phyloP scores from a whole-genome alignment of 257 asterid species.

The Solanum chmielewskii region DNA sequence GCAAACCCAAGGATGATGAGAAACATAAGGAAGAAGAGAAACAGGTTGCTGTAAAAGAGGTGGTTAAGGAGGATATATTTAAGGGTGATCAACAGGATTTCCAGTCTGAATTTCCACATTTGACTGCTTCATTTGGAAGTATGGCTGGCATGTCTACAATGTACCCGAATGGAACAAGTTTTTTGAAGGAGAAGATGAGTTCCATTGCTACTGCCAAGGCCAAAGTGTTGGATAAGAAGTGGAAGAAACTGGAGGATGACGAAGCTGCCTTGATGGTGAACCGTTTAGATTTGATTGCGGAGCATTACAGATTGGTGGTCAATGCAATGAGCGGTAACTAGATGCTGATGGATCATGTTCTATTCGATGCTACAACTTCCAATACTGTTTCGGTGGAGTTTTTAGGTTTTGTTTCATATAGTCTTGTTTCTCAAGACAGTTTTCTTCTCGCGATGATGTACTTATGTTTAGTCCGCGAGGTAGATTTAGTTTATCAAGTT shows the following conservation, averaged over 20 bases:
- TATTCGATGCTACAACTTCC: neutral
- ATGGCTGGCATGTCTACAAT: neutral
- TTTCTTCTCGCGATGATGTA: neutral
- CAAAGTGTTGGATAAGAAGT: neutral
- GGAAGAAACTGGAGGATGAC: neutral
- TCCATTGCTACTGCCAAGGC: neutral
- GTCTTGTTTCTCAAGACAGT: neutral
- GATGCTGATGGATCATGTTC: neutral
- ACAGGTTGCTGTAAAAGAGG: neutral
- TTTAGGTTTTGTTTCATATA: neutral
- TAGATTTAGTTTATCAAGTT: neutral
- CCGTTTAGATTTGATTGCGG: neutral
- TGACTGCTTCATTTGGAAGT: neutral
- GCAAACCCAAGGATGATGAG: neutral
- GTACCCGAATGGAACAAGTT: neutral
- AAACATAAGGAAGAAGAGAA: neutral
- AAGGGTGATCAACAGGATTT: neutral
- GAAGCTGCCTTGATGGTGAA: neutral
- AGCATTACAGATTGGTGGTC: neutral
- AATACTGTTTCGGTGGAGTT: neutral
- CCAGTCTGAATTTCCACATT: neutral
- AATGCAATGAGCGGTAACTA: neutral
- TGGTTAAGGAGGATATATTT: neutral
- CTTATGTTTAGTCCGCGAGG: neutral
- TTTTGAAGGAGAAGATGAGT: neutral